These are phyloP conservation scores for Penicillium concentricum DNA, from an alignment of 2,329 filamentous ascomycete species.

Conservation along the genomic window DNA sequence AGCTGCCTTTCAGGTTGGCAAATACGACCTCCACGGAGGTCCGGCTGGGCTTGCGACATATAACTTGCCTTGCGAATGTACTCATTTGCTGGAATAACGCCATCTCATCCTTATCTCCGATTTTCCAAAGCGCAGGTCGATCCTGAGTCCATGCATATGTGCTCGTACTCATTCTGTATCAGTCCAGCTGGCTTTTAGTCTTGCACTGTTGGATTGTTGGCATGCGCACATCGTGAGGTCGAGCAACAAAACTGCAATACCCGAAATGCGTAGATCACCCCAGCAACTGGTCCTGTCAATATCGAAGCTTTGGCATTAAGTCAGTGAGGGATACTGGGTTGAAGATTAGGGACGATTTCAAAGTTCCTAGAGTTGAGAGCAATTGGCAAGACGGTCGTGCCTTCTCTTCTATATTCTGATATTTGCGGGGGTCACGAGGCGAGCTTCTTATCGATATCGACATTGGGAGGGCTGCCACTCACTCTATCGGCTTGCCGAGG, in stretches of 20 bases:
- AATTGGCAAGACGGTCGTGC: neutral
- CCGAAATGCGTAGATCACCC: neutral
- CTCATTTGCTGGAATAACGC: neutral
- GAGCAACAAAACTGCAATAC: neutral
- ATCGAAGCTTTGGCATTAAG: neutral
- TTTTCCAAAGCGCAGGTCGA: neutral
- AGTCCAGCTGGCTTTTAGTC: neutral
- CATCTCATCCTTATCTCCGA: neutral
- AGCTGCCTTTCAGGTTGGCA: neutral
- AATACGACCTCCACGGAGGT: neutral
- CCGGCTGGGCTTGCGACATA: neutral
- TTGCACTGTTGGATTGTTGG: neutral
- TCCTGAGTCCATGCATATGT: neutral
- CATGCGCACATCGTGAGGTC: neutral
- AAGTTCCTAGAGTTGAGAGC: neutral
- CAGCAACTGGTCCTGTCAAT: neutral
- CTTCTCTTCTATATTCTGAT: neutral
- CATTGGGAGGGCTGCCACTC: neutral
- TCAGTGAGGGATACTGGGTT: neutral
- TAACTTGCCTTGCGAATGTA: neutral
- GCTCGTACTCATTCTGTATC: too few species aligned
- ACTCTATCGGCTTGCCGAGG: neutral
- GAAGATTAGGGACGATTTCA: neutral
- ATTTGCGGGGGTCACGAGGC: neutral
- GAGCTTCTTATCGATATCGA: neutral